A percentile compares a stretch with the other conserved stretches of the same genome.
Conservation (phyloP, 495 filamentous ascomycete genomes). For the Tuber brumale region DNA sequence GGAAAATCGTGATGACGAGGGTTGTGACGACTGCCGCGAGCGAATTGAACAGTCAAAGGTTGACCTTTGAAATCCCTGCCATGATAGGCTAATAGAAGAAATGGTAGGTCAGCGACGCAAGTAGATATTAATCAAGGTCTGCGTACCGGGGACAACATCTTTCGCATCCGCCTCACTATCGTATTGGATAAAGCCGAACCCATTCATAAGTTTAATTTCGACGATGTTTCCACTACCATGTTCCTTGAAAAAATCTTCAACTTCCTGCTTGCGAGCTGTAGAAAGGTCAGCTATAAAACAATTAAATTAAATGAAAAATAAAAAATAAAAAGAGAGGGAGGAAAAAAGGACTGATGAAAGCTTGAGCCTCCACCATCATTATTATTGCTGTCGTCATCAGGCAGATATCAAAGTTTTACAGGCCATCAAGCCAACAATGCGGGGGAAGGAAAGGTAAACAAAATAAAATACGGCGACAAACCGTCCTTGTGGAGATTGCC, state of each 20-base stretch:
- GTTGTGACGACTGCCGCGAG: conserved; percentile 83
- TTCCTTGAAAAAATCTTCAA: conserved; percentile 89
- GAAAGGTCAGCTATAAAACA: conserved; percentile 25
- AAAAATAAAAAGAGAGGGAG: too few species aligned
- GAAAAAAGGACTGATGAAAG: conserved; percentile 22
- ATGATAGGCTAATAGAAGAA: conserved; percentile 53
- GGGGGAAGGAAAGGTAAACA: conserved; percentile 26
- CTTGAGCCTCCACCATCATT: conserved; percentile 30
- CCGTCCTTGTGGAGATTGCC: conserved; percentile 95
- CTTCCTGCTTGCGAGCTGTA: conserved; percentile 88
- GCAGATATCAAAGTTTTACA: conserved; percentile 22
- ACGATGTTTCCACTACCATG: conserved; percentile 95
- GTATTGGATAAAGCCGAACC: conserved; percentile 99
- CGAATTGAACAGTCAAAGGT: conserved; percentile 94
- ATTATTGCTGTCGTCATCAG: conserved; percentile 22
- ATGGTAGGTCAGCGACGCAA: conserved; percentile 29
- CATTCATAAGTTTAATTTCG: conserved; percentile 99
- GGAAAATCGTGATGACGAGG: conserved; percentile 60
- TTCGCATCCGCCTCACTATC: conserved; percentile 95
- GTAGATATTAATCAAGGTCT: conserved; percentile 44
- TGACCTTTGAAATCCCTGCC: conserved; percentile 97
- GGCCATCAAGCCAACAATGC: conserved; percentile 12
- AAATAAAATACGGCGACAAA: conserved; percentile 54
- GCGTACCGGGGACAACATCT: conserved; percentile 91
- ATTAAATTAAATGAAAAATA: conserved; percentile 7